A percentile compares a stretch with the other conserved stretches of the same genome.
phyloP scores from a whole-genome alignment of 78 protist species.

The Pigoraptor vietnamica region DNA sequence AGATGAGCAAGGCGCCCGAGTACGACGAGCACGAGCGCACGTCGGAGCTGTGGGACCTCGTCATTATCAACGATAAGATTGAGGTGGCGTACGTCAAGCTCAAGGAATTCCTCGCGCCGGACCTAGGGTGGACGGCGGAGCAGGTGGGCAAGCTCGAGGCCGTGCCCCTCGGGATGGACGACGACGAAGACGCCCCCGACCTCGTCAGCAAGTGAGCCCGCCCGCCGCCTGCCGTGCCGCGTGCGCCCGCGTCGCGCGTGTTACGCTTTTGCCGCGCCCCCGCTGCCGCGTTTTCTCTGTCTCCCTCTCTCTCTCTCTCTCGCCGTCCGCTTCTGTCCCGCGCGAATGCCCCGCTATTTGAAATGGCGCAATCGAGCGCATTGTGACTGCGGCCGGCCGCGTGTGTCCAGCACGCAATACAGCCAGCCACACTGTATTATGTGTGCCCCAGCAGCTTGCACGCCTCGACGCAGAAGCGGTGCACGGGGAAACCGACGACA shows the following conservation, averaged over 20 bases:
- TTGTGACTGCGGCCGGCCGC: too few species aligned
- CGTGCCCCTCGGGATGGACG: not conserved
- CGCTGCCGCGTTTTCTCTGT: too few species aligned
- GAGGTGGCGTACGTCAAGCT: not conserved
- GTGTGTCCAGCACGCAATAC: too few species aligned
- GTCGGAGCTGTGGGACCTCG: not conserved
- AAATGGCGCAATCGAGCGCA: too few species aligned
- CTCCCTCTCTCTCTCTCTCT: too few species aligned
- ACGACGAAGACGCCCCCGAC: not conserved
- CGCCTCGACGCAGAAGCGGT: slow-evolving; percentile 6
- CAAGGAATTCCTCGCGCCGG: not conserved
- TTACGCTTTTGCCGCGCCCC: too few species aligned
- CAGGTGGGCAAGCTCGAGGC: not conserved
- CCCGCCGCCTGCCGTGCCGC: not conserved
- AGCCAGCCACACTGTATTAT: not conserved
- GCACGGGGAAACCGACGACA: slow-evolving; percentile 41
- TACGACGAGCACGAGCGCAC: not conserved
- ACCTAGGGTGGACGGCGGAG: not conserved
- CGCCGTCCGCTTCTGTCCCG: too few species aligned
- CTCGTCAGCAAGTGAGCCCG: not conserved
- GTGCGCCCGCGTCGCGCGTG: not conserved
- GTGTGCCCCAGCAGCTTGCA: not conserved
- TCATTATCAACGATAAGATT: not conserved
- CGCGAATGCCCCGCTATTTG: too few species aligned
- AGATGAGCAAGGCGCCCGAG: not conserved